Evolutionary conservation across 257 asterid genomes (phyloP).

Genomic region (Haberlea rhodopensis): DNA sequence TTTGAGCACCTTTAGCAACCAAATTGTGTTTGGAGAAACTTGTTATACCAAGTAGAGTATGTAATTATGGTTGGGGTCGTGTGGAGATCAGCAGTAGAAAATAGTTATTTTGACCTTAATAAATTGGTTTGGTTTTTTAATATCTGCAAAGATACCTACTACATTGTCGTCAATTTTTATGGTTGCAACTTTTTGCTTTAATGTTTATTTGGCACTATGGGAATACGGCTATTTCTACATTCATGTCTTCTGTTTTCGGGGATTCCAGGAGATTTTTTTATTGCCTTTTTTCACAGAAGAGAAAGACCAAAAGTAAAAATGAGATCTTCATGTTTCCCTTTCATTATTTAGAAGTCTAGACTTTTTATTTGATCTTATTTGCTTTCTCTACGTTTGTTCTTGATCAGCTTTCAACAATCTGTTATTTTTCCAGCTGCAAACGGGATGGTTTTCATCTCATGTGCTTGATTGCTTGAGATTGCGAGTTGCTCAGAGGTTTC

Average conservation of each 20-base stretch:
- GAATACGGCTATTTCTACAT: no score
- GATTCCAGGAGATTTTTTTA: no score
- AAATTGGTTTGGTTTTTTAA: not conserved
- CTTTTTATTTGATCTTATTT: no score
- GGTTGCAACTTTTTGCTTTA: not conserved
- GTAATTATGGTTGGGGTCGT: not conserved
- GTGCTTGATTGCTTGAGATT: constrained; percentile 58
- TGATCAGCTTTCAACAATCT: constrained; percentile 16
- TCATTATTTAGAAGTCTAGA: no score
- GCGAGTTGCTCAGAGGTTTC: constrained; percentile 75
- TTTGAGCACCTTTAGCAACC: constrained; percentile 5
- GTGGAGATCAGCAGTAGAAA: not conserved
- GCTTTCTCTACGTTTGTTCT: not conserved
- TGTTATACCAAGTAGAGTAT: not conserved
- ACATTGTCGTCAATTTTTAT: not conserved
- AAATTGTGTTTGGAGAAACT: constrained; percentile 3
- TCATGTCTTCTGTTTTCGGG: not conserved
- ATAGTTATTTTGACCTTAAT: not conserved
- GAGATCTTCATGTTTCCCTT: not conserved
- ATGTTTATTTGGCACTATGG: constrained; percentile 1
- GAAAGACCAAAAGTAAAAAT: no score
- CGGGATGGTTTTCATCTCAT: constrained; percentile 81
- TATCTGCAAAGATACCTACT: not conserved
- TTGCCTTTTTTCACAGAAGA: no score
- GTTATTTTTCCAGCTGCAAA: constrained; percentile 48